A percentile compares a stretch with the other conserved stretches of the same genome.
Conservation (phyloP, 2,329 filamentous ascomycete species). For the Didymella segeticola region DNA sequence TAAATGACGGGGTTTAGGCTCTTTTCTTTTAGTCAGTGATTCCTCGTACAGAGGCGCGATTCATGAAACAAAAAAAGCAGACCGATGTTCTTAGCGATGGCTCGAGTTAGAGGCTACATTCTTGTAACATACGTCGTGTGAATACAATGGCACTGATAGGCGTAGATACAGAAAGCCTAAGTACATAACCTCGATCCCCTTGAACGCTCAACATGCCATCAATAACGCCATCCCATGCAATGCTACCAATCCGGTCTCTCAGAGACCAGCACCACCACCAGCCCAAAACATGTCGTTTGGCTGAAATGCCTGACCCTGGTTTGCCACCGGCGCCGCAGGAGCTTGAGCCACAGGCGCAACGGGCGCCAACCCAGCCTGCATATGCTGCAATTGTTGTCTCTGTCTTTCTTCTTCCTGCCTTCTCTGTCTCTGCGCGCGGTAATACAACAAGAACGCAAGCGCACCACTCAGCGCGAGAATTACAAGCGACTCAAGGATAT, state of each 20-base stretch:
- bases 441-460: constrained; percentile 80
- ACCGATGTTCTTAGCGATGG: no score
- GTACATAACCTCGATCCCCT: background rate
- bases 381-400: constrained; percentile 33
- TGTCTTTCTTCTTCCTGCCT: constrained; percentile 52
- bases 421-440: constrained; percentile 69
- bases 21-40: no score
- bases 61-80: no score
- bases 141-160: background rate
- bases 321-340: background rate
- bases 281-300: constrained; percentile 13
- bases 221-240: constrained; percentile 10
- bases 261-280: constrained; percentile 12
- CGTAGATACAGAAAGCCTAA: background rate
- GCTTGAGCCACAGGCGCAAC: background rate
- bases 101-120: no score
- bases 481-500: constrained; percentile 81
- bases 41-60: no score
- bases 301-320: constrained; percentile 1
- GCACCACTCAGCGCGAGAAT: constrained; percentile 80
- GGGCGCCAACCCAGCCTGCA: background rate
- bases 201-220: background rate
- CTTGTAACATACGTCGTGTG: background rate
- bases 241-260: background rate
- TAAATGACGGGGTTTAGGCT: no score